These are phyloP conservation scores for Rhodofomes roseus DNA, from an alignment of 1,284 basidiomycete genomes.

Conservation along the genomic window DNA sequence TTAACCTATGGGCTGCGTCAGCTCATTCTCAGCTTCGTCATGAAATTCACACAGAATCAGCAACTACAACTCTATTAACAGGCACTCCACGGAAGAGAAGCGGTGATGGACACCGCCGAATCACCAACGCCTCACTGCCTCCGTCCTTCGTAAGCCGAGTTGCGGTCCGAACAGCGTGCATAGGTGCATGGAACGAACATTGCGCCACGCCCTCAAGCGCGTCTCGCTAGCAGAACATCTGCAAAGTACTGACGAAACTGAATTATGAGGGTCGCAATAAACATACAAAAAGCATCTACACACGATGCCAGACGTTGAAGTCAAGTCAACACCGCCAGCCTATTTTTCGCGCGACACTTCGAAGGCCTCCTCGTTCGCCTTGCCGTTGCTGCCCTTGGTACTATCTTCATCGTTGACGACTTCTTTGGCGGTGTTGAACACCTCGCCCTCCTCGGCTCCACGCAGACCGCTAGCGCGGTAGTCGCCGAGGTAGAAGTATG, in stretches of 20 bases:
- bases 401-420: not conserved
- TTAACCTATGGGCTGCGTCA: not conserved
- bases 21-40: not conserved
- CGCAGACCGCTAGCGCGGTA: constrained; percentile 32
- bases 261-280: not conserved
- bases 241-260: not conserved
- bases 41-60: not conserved
- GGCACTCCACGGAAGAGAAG: not conserved
- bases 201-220: not conserved
- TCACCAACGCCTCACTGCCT: too few species aligned
- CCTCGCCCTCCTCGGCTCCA: constrained; percentile 37
- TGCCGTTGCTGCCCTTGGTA: constrained; percentile 4
- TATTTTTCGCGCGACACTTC: constrained; percentile 5
- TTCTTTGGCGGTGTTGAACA: constrained; percentile 3
- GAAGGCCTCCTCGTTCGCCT: constrained; percentile 7
- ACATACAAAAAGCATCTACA: not conserved
- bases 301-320: not conserved
- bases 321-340: not conserved
- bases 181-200: not conserved
- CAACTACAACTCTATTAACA: too few species aligned
- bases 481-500: constrained; percentile 59
- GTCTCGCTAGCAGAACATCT: not conserved
- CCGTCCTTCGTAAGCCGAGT: not conserved
- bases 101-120: not conserved
- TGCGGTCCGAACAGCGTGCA: not conserved